Conservation (phyloP, 2,329 filamentous ascomycete species). For the Botrytis fragariae region DNA sequence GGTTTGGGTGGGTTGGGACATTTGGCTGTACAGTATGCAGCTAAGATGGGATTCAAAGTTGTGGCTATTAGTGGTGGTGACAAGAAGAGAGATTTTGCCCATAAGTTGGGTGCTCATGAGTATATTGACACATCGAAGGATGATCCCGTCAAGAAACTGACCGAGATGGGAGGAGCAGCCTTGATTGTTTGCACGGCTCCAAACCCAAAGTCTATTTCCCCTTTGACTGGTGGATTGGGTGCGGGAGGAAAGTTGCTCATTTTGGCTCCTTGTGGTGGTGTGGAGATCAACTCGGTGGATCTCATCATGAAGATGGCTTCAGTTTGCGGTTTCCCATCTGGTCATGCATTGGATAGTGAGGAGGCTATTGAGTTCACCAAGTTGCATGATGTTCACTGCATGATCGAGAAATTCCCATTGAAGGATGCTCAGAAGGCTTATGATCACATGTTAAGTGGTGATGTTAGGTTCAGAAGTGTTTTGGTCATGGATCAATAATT, state of each 20-base stretch:
- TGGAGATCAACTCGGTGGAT: constrained; percentile 45
- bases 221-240: constrained; percentile 53
- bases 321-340: constrained; percentile 63
- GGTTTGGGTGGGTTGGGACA: constrained; percentile 76
- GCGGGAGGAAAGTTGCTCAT: constrained; percentile 57
- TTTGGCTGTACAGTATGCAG: constrained; percentile 72
- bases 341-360: constrained; percentile 60
- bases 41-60: constrained; percentile 72
- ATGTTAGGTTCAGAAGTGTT: constrained; percentile 35
- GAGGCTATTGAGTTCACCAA: constrained; percentile 66
- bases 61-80: constrained; percentile 65
- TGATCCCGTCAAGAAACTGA: constrained; percentile 49
- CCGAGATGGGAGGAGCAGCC: constrained; percentile 58
- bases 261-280: constrained; percentile 50
- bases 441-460: constrained; percentile 35
- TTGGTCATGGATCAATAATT: constrained; percentile 29
- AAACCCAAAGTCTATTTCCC: constrained; percentile 52
- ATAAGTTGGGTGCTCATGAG: constrained; percentile 57
- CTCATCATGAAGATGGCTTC: constrained; percentile 53
- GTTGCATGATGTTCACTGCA: constrained; percentile 59
- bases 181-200: constrained; percentile 64
- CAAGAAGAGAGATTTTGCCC: constrained; percentile 66
- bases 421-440: constrained; percentile 41
- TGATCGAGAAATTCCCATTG: constrained; percentile 64
- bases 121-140: constrained; percentile 56